phyloP scores from a whole-genome alignment of 768 basidiomycete species.

The Pleurotus giganteus region DNA sequence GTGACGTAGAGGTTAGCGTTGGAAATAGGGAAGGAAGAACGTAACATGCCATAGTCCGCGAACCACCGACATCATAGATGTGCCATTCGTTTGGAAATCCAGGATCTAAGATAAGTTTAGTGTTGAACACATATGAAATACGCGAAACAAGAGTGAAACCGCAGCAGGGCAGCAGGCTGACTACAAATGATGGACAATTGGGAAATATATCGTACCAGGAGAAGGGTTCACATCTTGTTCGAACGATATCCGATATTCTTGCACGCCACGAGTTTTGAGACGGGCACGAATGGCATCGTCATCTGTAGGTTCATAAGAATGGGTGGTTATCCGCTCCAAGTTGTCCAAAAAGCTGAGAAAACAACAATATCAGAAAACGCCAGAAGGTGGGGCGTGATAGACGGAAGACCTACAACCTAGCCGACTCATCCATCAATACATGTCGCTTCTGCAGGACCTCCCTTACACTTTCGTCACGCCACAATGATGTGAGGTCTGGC shows the following conservation, averaged over 20 bases:
- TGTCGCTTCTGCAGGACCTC: constrained; percentile 40
- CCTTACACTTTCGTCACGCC: constrained; percentile 55
- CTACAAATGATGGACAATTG: no score
- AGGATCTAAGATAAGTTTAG: constrained; percentile 19
- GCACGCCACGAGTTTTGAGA: constrained; percentile 68
- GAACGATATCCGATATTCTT: constrained; percentile 57
- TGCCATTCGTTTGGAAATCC: constrained; percentile 56
- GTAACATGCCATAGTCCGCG: constrained; percentile 56
- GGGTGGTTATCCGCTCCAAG: constrained; percentile 59
- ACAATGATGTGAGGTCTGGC: constrained; percentile 54
- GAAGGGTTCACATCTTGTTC: constrained; percentile 27
- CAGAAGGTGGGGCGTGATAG: no score
- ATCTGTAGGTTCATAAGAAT: constrained; percentile 63
- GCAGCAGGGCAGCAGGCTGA: no score
- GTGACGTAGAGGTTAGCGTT: constrained; percentile 13
- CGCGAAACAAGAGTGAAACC: no score
- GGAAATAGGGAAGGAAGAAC: background rate
- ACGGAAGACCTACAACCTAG: constrained; percentile 32
- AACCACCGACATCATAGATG: constrained; percentile 78
- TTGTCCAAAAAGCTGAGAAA: constrained; percentile 62
- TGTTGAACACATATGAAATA: no score
- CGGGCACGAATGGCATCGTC: constrained; percentile 73
- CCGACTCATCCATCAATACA: constrained; percentile 57
- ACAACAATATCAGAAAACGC: background rate
- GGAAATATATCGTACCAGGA: constrained; percentile 28